Evolutionary conservation across 345 rosid genomes (phyloP).

Genomic region (Eucalyptus guilfoylei): DNA sequence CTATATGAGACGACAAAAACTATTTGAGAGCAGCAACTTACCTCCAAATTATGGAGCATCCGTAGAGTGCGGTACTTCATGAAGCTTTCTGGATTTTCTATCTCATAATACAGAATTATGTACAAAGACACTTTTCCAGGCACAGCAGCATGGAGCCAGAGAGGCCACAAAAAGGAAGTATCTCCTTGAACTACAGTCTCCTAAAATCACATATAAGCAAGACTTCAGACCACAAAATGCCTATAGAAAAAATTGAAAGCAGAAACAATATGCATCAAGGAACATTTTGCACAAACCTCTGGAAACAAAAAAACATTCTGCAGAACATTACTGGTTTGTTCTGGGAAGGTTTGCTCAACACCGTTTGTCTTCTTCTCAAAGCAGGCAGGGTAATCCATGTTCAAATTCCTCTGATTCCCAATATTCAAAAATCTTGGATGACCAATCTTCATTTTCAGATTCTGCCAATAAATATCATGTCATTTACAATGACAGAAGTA

Average conservation of each 20-base stretch:
- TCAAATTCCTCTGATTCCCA: constrained; percentile 43
- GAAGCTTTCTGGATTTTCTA: constrained; percentile 54
- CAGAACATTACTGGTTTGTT: constrained; percentile 9
- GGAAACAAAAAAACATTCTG: constrained; percentile 60
- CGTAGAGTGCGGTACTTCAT: constrained; percentile 85
- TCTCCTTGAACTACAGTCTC: constrained; percentile 41
- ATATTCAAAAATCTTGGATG: constrained; percentile 63
- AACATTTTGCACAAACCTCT: constrained; percentile 42
- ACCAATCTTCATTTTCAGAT: constrained; percentile 88
- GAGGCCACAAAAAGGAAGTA: constrained; percentile 69
- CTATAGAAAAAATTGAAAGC: background rate
- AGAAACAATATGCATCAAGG: background rate
- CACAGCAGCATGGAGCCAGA: constrained; percentile 91
- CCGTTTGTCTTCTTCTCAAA: constrained; percentile 33
- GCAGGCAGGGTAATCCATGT: constrained; percentile 50
- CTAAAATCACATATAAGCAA: constrained; percentile 26
- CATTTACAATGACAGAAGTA: background rate
- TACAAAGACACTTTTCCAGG: constrained; percentile 64
- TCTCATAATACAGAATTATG: constrained; percentile 77
- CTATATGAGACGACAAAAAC: background rate
- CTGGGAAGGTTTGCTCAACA: constrained; percentile 12
- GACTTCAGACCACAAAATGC: background rate
- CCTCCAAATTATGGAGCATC: constrained; percentile 74
- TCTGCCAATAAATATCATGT: constrained; percentile 29
- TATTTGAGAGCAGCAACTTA: constrained; percentile 9